A percentile compares a stretch with the other conserved stretches of the same genome.
These are phyloP conservation scores for Populus tomentosa DNA, from an alignment of 441 rosid species.

Conservation along the genomic window DNA sequence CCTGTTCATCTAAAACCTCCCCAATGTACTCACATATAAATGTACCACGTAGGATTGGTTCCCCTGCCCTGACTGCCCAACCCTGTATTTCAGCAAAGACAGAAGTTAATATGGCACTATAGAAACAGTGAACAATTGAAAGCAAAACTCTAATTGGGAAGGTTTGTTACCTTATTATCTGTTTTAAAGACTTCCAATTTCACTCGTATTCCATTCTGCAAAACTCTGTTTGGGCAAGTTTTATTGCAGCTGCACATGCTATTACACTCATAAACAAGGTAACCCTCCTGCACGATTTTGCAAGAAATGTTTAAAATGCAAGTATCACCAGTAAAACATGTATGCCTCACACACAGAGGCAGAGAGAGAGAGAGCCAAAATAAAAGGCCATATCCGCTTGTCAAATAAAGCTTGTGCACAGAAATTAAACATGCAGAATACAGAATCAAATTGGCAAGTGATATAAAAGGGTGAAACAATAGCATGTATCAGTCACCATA, in stretches of 20 bases:
- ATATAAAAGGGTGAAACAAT: conserved; percentile 3
- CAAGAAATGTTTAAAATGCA: conserved; percentile 12
- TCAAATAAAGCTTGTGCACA: not conserved
- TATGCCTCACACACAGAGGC: not conserved
- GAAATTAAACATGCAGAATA: not conserved
- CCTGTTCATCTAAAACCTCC: conserved; percentile 69
- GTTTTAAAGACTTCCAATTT: conserved; percentile 84
- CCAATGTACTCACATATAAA: conserved; percentile 88
- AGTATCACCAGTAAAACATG: not conserved
- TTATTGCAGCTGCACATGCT: conserved; percentile 65
- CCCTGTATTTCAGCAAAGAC: conserved; percentile 48
- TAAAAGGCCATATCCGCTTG: conserved; percentile 6
- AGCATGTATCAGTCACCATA: not conserved
- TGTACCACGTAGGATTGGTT: conserved; percentile 80
- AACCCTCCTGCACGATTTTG: conserved; percentile 76
- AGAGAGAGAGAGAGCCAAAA: not conserved
- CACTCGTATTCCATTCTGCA: conserved; percentile 76
- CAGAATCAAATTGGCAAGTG: not conserved
- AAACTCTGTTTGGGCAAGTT: conserved; percentile 84
- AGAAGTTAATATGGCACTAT: conserved; percentile 5
- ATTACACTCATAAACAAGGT: conserved; percentile 98
- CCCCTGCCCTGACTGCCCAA: conserved; percentile 92
- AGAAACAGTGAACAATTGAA: conserved; percentile 17
- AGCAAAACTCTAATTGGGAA: not conserved
- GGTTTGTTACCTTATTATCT: conserved; percentile 57